Conservation (phyloP, 192 early-diverging fungal genomes). For the Dimargaris xerosporica region DNA sequence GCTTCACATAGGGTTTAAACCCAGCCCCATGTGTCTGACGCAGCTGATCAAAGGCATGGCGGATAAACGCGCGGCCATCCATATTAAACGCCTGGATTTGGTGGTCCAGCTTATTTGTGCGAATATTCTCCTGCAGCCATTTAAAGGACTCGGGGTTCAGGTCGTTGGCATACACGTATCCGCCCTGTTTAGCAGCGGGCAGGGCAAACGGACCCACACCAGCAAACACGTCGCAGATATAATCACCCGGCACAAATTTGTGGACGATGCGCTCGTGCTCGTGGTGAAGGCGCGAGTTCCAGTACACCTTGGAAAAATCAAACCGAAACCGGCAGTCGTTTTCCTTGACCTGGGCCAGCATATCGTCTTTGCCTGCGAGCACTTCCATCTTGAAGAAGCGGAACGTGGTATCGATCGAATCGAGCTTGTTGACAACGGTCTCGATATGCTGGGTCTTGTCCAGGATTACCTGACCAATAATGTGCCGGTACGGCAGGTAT, state of each 20-base stretch:
- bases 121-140: conserved; percentile 67
- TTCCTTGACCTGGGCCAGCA: conserved; percentile 77
- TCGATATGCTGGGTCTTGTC: conserved; percentile 82
- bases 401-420: conserved; percentile 88
- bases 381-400: conserved; percentile 96
- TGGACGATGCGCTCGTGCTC: conserved; percentile 89
- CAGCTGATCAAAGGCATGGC: conserved; percentile 50
- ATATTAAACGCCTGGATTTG: conserved; percentile 64
- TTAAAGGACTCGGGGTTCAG: conserved; percentile 83
- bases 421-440: conserved; percentile 95
- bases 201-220: conserved; percentile 97
- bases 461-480: conserved; percentile 91
- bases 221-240: conserved; percentile 89
- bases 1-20: background rate
- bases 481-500: conserved; percentile 68
- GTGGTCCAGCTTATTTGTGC: conserved; percentile 65
- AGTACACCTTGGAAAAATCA: conserved; percentile 96
- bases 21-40: conserved; percentile 14
- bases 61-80: conserved; percentile 85
- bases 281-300: conserved; percentile 92
- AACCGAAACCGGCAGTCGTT: conserved; percentile 81
- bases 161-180: conserved; percentile 91
- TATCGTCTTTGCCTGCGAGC: conserved; percentile 73
- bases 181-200: conserved; percentile 70
- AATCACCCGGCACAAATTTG: conserved; percentile 47